Conservation (phyloP, 306 rosid species). For the Sindora glabra region DNA sequence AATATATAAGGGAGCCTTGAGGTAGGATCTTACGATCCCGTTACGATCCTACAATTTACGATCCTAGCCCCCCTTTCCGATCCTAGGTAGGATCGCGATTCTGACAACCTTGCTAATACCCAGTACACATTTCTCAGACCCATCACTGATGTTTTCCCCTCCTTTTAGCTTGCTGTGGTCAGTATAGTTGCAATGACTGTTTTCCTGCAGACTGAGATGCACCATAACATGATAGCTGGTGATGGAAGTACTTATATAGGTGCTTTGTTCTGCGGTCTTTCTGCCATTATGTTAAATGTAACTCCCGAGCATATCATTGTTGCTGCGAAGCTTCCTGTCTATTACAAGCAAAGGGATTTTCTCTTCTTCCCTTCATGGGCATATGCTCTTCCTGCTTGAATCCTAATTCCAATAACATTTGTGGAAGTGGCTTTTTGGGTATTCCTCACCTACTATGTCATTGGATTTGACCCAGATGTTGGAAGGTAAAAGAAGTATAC, state of each 20-base stretch:
- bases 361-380: slow-evolving; percentile 61
- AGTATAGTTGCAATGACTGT: slow-evolving; percentile 34
- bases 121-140: neutral
- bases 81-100: too few species aligned
- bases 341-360: slow-evolving; percentile 51
- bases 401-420: slow-evolving; percentile 46
- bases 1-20: too few species aligned
- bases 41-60: too few species aligned
- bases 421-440: slow-evolving; percentile 52
- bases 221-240: slow-evolving; percentile 22
- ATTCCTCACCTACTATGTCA: slow-evolving; percentile 49
- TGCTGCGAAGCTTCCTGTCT: slow-evolving; percentile 46
- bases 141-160: neutral
- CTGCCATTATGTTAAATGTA: slow-evolving; percentile 49
- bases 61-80: too few species aligned
- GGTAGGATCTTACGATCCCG: too few species aligned
- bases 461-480: slow-evolving; percentile 57
- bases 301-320: slow-evolving; percentile 45
- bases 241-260: slow-evolving; percentile 42
- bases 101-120: too few species aligned
- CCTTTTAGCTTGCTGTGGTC: slow-evolving; percentile 22
- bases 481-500: slow-evolving; percentile 43
- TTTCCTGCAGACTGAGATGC: slow-evolving; percentile 41
- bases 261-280: slow-evolving; percentile 35
- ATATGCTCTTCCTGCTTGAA: slow-evolving; percentile 52